Base-by-base conservation (phyloP, 768 basidiomycete genomes). In the Russula sp. region DNA sequence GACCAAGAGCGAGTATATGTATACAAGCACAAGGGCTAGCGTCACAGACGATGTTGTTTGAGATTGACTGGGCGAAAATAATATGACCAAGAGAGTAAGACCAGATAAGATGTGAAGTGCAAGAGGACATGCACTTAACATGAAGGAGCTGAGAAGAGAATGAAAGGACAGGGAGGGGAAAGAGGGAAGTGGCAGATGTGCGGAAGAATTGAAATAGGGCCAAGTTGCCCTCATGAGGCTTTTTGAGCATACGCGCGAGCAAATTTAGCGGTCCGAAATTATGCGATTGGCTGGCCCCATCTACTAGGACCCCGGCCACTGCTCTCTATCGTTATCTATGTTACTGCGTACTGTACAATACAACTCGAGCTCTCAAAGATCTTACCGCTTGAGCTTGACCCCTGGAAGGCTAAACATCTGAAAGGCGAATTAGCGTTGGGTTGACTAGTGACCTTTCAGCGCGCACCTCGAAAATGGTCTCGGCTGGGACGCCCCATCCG, bases 401-500 rank as follows among this genome's bases (percentile, higher is more conserved):
- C 82, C 81, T 11, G 83, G 84, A 40, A 85, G 71, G 36, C 75
- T 77, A 68, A 84, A 84, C 83, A 84, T 84, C 81, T 83, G 62
- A 14, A 22, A 59, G 26, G 51, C 40, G 34, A n/a, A 32, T 40
- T 28, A 18, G 20, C 53, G 49, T 20, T 34, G 16, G 34, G n/a
- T 57, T 57, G 11, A 36, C 30, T 28, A 42, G 8, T 16, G 48
- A 5, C 10, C 3, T 49, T 46, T 54, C 51, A 11, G 61, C 58
- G 68, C 77, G 65, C 63, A 85, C 85, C 80, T 88, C 85, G 64
- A 79, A 87, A 22, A 87, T 83, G 22, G 79, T 75, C 71, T 89
- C 87, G 1, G 84, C 79, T 0, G 85, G 84, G 2, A 81, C 80
- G 24, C 83, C 85, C 84, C 84, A 88, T 0, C 86, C 85, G 16